phyloP scores from a whole-genome alignment of 805 yeast species.

The Candida boleticola region DNA sequence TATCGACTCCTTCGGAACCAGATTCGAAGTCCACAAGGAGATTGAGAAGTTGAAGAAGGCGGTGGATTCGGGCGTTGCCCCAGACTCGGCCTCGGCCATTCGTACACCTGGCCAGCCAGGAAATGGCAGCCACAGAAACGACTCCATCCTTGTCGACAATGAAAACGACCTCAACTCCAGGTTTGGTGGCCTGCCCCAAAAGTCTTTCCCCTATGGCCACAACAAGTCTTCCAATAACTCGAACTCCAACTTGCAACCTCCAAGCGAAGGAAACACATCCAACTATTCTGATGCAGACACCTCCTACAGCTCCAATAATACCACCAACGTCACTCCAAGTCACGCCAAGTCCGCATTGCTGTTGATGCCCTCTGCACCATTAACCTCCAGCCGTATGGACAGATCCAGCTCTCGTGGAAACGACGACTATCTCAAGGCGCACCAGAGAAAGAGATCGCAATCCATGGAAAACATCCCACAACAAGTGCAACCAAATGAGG shows the following conservation, averaged over 20 bases:
- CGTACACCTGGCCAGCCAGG: slow-evolving; percentile 4
- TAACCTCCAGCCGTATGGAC: background rate
- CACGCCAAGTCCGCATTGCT: slow-evolving; percentile 14
- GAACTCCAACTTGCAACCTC: background rate
- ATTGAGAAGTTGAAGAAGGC: slow-evolving; percentile 61
- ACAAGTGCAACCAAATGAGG: background rate
- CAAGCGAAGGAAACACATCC: slow-evolving; percentile 7
- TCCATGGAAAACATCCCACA: slow-evolving; percentile 44
- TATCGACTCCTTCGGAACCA: slow-evolving; percentile 88
- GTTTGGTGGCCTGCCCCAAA: background rate
- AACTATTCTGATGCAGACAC: slow-evolving; percentile 3
- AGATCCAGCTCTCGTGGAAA: slow-evolving; percentile 10
- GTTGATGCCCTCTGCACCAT: slow-evolving; percentile 43
- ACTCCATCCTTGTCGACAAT: background rate
- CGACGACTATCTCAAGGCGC: slow-evolving; percentile 15
- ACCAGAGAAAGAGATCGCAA: slow-evolving; percentile 49
- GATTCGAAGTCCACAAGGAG: slow-evolving; percentile 88
- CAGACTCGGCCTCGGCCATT: background rate
- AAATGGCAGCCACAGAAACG: background rate
- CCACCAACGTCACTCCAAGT: background rate
- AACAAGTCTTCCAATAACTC: slow-evolving; percentile 1
- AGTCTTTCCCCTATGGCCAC: background rate
- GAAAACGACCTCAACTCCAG: background rate
- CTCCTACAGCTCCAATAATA: background rate
- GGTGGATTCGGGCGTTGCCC: background rate